Evolutionary conservation across 495 filamentous ascomycete genomes (phyloP).

Genomic region (Aspergillus sclerotioniger): DNA sequence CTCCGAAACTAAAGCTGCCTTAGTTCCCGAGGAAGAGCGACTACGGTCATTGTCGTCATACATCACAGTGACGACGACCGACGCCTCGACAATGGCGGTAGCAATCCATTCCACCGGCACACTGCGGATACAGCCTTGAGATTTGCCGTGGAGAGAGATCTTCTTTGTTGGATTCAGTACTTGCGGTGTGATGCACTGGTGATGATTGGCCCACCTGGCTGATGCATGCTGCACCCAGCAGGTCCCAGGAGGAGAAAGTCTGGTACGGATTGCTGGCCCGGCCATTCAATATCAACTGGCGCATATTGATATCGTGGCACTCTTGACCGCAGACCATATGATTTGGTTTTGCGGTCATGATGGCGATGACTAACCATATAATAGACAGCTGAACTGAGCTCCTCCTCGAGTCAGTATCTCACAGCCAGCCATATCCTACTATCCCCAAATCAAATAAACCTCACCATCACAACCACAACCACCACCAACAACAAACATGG

Average conservation of each 20-base stretch:
- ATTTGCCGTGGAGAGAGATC: no score
- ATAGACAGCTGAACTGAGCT: neutral
- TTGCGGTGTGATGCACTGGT: slow-evolving; percentile 3
- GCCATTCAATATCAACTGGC: neutral
- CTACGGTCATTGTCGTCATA: neutral
- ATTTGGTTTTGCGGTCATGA: neutral
- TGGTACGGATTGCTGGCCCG: neutral
- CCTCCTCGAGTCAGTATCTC: neutral
- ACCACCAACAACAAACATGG: neutral
- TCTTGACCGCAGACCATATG: neutral
- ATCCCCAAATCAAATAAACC: neutral
- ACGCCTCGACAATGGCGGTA: neutral
- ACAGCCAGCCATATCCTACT: neutral
- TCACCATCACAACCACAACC: neutral
- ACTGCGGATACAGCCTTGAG: no score
- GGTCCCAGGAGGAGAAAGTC: neutral
- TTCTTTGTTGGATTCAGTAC: neutral
- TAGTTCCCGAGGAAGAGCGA: neutral
- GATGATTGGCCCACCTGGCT: slow-evolving; percentile 6
- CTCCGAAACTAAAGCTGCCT: neutral
- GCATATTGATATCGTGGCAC: neutral
- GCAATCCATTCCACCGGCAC: no score
- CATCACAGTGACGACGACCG: slow-evolving; percentile 1
- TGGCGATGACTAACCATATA: neutral
- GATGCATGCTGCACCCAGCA: neutral